A percentile compares a stretch with the other conserved stretches of the same genome.
phyloP scores from a whole-genome alignment of 2,329 filamentous ascomycete species.

The Dothiorella sarmentorum region DNA sequence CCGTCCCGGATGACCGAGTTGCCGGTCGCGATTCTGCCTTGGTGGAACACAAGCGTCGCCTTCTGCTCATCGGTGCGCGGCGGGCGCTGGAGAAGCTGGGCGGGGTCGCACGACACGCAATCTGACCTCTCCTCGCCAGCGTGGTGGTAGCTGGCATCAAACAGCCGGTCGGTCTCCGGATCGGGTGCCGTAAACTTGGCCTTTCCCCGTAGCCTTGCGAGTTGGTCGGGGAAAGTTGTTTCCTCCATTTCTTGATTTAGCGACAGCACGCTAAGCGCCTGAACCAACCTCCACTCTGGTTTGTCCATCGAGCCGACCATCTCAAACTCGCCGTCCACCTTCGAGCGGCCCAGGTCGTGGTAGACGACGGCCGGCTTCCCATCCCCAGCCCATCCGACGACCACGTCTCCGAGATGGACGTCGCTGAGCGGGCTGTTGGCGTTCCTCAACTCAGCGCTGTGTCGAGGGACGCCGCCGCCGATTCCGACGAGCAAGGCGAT shows the following conservation, averaged over 20 bases:
- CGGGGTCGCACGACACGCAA: not conserved
- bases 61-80: not conserved
- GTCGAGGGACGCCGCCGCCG: slow-evolving; percentile 24
- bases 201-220: not conserved
- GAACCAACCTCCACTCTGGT: not conserved
- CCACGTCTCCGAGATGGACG: slow-evolving; percentile 28
- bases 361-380: slow-evolving; percentile 25
- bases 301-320: slow-evolving; percentile 20
- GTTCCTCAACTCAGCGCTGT: too few relatives aligned
- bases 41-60: not conserved
- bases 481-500: slow-evolving; percentile 27
- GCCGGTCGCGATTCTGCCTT: not conserved
- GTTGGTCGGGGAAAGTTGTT: not conserved
- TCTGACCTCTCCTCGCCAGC: too few relatives aligned
- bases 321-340: slow-evolving; percentile 22
- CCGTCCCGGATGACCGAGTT: not conserved
- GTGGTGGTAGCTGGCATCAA: not conserved
- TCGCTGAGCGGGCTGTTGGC: slow-evolving; percentile 15
- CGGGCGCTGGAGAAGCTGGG: not conserved
- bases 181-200: not conserved
- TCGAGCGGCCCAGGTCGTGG: slow-evolving; percentile 22
- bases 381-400: slow-evolving; percentile 23
- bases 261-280: slow-evolving; percentile 10
- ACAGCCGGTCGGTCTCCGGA: not conserved
- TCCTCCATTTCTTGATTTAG: not conserved